Conservation (phyloP, 2,329 filamentous ascomycete genomes). For the Rachicladosporium sp. region DNA sequence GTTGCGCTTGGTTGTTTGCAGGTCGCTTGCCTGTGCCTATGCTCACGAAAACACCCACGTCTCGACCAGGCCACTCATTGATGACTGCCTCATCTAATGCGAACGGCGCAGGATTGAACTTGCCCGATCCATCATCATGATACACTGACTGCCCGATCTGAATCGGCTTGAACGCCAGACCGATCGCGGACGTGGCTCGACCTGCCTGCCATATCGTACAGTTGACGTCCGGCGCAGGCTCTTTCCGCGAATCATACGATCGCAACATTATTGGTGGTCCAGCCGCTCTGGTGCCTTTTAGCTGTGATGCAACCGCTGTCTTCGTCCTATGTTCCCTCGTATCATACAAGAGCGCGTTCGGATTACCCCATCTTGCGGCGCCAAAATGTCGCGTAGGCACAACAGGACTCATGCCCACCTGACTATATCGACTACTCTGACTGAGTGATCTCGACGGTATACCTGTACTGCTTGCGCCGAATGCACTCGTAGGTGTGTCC, state of each 20-base stretch:
- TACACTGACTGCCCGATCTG: slow-evolving; percentile 88
- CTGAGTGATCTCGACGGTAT: slow-evolving; percentile 53
- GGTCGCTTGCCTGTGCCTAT: slow-evolving; percentile 86
- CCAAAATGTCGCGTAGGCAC: slow-evolving; percentile 41
- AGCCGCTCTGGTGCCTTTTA: slow-evolving; percentile 64
- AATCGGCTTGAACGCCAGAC: slow-evolving; percentile 90
- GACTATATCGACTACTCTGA: slow-evolving; percentile 72
- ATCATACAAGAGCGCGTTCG: slow-evolving; percentile 81
- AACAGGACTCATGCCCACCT: slow-evolving; percentile 55
- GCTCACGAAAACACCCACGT: slow-evolving; percentile 84
- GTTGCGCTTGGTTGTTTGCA: slow-evolving; percentile 47
- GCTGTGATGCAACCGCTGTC: slow-evolving; percentile 81
- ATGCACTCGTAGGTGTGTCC: slow-evolving; percentile 27
- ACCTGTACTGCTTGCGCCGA: neutral
- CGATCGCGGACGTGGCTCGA: slow-evolving; percentile 82
- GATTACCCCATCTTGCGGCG: slow-evolving; percentile 57
- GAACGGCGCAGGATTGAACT: slow-evolving; percentile 79
- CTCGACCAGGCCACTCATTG: slow-evolving; percentile 90
- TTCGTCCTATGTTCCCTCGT: slow-evolving; percentile 57
- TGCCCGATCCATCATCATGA: slow-evolving; percentile 81
- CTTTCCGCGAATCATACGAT: slow-evolving; percentile 89
- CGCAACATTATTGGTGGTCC: slow-evolving; percentile 58
- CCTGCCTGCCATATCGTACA: slow-evolving; percentile 97
- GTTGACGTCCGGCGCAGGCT: slow-evolving; percentile 80
- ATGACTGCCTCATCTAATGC: slow-evolving; percentile 79